Base-by-base conservation (phyloP, 805 yeast genomes). In the Yamadazyma paraphyllophila region DNA sequence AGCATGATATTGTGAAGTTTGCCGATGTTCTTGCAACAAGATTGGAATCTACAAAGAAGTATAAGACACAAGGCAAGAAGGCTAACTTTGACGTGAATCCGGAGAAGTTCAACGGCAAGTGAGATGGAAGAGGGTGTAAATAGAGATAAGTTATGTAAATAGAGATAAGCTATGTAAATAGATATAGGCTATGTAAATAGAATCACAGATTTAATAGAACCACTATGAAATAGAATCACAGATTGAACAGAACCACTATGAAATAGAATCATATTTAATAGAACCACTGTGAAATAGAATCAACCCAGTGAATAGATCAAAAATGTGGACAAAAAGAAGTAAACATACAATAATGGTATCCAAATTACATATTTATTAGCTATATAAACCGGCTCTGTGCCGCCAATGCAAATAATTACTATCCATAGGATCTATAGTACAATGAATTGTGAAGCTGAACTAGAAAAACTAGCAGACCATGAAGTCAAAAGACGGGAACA, bases 11-110 rank as follows among this genome's bases (percentile, higher is more conserved):
- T n/a, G 56, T 59, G 24, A 54, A 53, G 15, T 46, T 62, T 30
- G 54, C 64, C 4, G 69, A 64, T 44, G 44, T 55, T 1, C 48
- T 62, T 30, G 71, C 74, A 7, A 46, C 63, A 1, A 56, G 59
- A 4, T 46, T 70, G 52, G 75, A 70, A 53, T 45, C 45, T 10
- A 56, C 67, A 36, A 61, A 57, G 47, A 58, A 61, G 50, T 71
- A 70, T 46, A 60, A 58, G 36, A 45, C 51, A 12, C 53, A 63
- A 51, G 73, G 71, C 4, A 66, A 60, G 45, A 55, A 49, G 36
- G 57, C 58, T 24, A 47, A 47, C 8, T 56, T 47, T 36, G 57
- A 51, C 33, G 58, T 58, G 33, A 52, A 60, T 41, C 55, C 53
- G 8, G 32, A 35, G 5, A 12, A 36, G 17, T 58, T 49, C 39